Percentiles rank a stretch among this genome's conserved stretches.
Evolutionary conservation across 2,329 filamentous ascomycete genomes (phyloP).

Genomic region (Phyllosticta paracitricarpa): DNA sequence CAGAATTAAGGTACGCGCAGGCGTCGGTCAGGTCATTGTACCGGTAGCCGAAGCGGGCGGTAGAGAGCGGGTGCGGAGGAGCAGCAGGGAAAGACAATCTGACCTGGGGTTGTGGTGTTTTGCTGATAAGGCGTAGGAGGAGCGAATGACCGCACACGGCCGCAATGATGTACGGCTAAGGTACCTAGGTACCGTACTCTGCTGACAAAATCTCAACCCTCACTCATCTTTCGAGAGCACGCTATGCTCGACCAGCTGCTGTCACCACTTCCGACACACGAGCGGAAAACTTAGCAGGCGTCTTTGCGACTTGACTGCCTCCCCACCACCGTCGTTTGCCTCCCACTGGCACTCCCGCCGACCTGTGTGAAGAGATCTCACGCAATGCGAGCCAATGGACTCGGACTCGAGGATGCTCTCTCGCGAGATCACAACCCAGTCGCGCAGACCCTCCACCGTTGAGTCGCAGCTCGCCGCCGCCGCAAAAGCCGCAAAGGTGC

Average conservation of each 20-base stretch:
- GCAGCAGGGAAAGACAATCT: neutral
- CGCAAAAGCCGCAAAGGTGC: conserved; percentile 19
- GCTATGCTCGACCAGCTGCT: neutral
- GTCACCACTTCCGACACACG: neutral
- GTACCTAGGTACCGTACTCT: neutral
- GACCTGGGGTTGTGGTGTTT: neutral
- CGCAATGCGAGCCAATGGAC: conserved; percentile 10
- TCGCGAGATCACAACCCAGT: neutral
- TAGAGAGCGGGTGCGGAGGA: neutral
- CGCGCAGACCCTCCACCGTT: neutral
- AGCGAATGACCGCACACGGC: neutral
- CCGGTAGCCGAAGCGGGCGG: neutral
- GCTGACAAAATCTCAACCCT: neutral
- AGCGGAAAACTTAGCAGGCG: neutral
- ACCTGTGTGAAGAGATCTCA: neutral
- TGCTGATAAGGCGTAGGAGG: neutral
- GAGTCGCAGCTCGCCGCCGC: neutral
- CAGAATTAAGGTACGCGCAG: neutral
- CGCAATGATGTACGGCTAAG: neutral
- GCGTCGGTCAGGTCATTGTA: neutral
- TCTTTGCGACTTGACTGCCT: neutral
- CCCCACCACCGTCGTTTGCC: neutral
- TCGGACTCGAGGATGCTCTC: conserved; percentile 15
- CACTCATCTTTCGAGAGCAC: neutral
- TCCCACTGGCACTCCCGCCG: neutral